Evolutionary conservation across 129 eudicot genomes (phyloP), one percentile per base, ranked within the genome.

Genomic region (Helianthus annuus): DNA sequence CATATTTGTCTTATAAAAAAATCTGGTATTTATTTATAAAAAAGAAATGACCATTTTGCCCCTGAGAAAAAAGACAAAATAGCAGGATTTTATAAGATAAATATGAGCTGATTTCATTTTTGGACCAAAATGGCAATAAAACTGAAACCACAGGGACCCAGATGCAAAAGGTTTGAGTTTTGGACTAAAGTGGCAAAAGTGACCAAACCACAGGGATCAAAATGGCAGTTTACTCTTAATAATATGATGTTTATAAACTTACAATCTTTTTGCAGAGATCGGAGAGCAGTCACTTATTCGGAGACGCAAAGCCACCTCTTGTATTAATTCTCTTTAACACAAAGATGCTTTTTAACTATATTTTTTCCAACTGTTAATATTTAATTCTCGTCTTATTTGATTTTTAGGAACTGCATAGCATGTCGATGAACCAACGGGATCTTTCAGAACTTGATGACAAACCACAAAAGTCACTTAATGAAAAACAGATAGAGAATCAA

Each of bases 381-480:
- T 27, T 24, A 17, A 69, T 48, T 53, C 55, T 61, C 38, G 11
- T 62, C 32, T 56, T 73, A 14, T 53, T 64, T 48, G 60, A 74
- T 15, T 60, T 59, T 32, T 66, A 93, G 98, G 97, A 93, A 83
- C 62, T 93, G 80, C 97, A 84, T 81, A 93, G 89, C 75, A 69
- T 79, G 66, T 86, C 99, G 14, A 78, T 80, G 85, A 84, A 59
- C 73, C 86, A 77, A 60, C 61, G 92, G 62, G 94, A 85, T 49
- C 74, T 71, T 65, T 69, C 85, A 10, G 98, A 95, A 72, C 46
- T 80, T 45, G 99, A 95, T 57, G 99, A 90, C 77, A 88, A 82
- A 76, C 99, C 97, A 51, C 97, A 95, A 69, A 90, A 88, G 73
- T 90, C 97, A 68, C 94, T 95, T 11, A 95, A 95, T 52, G 99